These are phyloP conservation scores for Cutaneotrichosporon spelunceum DNA, from an alignment of 1,284 basidiomycete species.

Conservation along the genomic window DNA sequence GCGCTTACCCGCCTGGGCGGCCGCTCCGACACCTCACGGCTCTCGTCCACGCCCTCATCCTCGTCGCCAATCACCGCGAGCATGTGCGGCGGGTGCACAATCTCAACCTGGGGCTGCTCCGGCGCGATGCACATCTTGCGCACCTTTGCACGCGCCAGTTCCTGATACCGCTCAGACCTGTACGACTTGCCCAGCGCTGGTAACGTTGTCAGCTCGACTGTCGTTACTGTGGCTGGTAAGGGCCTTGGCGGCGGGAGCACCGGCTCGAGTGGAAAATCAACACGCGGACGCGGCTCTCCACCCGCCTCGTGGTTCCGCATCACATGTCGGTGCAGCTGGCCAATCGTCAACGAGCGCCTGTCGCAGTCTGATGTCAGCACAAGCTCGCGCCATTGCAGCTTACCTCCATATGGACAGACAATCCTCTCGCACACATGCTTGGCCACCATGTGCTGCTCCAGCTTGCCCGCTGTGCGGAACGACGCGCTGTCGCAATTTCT, in stretches of 20 bases:
- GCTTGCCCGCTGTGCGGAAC: constrained; percentile 24
- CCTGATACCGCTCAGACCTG: constrained; percentile 15
- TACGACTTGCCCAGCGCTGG: constrained; percentile 21
- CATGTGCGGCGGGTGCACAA: constrained; percentile 35
- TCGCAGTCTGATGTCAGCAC: constrained; percentile 24
- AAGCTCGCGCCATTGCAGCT: neutral
- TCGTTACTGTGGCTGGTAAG: constrained; percentile 21
- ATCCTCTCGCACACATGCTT: constrained; percentile 33
- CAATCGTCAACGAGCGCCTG: constrained; percentile 28
- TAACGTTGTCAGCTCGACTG: constrained; percentile 33
- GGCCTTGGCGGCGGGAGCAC: neutral
- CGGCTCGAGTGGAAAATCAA: constrained; percentile 20
- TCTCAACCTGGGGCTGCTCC: constrained; percentile 30
- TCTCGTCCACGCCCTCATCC: neutral
- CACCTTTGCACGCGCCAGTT: constrained; percentile 26
- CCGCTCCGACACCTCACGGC: neutral
- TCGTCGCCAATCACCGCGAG: constrained; percentile 16
- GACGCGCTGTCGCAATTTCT: constrained; percentile 33
- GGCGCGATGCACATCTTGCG: constrained; percentile 28
- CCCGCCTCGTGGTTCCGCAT: constrained; percentile 27
- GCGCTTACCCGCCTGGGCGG: too few species aligned
- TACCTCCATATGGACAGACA: constrained; percentile 31
- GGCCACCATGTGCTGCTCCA: constrained; percentile 36
- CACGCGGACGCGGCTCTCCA: constrained; percentile 25
- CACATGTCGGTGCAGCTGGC: constrained; percentile 34